Conservation (phyloP, 1,284 basidiomycete genomes). For the Ustilago trichophora region DNA sequence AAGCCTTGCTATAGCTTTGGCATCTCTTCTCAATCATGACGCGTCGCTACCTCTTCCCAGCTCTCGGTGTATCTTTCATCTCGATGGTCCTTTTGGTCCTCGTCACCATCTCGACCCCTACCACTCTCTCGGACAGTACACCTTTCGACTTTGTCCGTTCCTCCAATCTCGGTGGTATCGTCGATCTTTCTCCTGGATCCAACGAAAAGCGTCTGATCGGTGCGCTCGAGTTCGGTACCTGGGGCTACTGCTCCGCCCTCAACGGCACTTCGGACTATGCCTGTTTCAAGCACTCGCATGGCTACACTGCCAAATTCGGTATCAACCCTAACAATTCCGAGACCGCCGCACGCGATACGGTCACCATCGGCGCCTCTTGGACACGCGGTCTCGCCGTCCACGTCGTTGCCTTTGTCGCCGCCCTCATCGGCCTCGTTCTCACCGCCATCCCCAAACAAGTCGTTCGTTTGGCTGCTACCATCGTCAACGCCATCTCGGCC, state of each 20-base stretch:
- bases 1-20: no score
- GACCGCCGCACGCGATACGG: slow-evolving; percentile 10
- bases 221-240: slow-evolving; percentile 27
- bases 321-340: slow-evolving; percentile 12
- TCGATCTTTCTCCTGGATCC: slow-evolving; percentile 13
- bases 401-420: slow-evolving; percentile 37
- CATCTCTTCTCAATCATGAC: slow-evolving; percentile 9
- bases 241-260: slow-evolving; percentile 44
- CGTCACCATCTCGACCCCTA: slow-evolving; percentile 41
- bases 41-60: slow-evolving; percentile 19
- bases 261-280: slow-evolving; percentile 15
- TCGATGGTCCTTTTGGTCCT: slow-evolving; percentile 31
- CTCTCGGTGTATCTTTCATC: slow-evolving; percentile 11
- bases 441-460: slow-evolving; percentile 27
- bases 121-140: slow-evolving; percentile 35
- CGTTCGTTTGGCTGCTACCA: slow-evolving; percentile 12
- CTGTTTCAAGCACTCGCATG: slow-evolving; percentile 40
- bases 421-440: slow-evolving; percentile 24
- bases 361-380: slow-evolving; percentile 34
- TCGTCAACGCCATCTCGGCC: slow-evolving; percentile 12
- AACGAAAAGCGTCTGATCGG: slow-evolving; percentile 21
- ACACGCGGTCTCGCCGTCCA: slow-evolving; percentile 45
- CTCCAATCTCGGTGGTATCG: slow-evolving; percentile 12
- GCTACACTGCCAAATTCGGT: slow-evolving; percentile 32
- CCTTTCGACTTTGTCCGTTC: slow-evolving; percentile 41